Evolutionary conservation across 306 rosid species (phyloP).

Genomic region (Cyclanthera cordifolia): DNA sequence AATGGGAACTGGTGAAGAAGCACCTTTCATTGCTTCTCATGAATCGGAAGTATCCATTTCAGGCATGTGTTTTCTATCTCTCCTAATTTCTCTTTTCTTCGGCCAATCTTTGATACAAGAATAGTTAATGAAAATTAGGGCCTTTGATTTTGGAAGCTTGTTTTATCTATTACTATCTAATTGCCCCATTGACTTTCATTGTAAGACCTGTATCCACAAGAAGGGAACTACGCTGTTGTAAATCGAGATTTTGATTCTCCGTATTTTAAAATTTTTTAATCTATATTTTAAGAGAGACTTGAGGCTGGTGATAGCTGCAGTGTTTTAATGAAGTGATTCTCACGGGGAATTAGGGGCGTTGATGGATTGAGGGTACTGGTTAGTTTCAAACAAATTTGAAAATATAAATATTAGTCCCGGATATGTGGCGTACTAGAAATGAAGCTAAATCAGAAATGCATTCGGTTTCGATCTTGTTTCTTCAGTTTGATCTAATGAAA

Average conservation of each 20-base stretch:
- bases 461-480: not conserved
- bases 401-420: not conserved
- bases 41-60: constrained; percentile 20
- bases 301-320: not conserved
- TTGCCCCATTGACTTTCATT: not conserved
- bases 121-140: not conserved
- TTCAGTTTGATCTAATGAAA: not conserved
- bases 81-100: not conserved
- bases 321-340: not conserved
- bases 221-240: not conserved
- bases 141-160: not conserved
- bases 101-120: not conserved
- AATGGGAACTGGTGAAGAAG: constrained; percentile 12
- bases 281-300: not conserved
- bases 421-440: not conserved
- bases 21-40: constrained; percentile 17
- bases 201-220: not conserved
- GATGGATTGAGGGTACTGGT: not conserved
- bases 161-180: not conserved
- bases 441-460: not conserved
- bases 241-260: not conserved
- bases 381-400: not conserved
- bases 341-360: not conserved
- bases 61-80: constrained; percentile 22
- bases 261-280: not conserved